Conservation (phyloP, 1,284 basidiomycete genomes). For the Chiua sp. region DNA sequence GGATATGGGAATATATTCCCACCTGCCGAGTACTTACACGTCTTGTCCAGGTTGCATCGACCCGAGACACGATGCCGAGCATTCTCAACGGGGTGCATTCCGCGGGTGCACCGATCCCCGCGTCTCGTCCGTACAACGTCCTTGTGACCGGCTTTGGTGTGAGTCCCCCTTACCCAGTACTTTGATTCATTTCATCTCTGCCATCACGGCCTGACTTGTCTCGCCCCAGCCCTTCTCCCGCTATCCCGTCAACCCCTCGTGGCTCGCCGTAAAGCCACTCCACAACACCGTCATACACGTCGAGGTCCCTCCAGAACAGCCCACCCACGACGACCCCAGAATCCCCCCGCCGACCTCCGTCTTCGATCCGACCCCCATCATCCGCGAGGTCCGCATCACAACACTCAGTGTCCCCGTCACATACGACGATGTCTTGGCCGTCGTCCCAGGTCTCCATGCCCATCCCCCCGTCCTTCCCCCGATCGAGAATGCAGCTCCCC, state of each 20-base stretch:
- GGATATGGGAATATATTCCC: conserved; percentile 20
- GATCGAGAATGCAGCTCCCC: conserved; percentile 37
- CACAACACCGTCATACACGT: conserved; percentile 55
- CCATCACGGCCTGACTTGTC: conserved; percentile 18
- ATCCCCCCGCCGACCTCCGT: background rate
- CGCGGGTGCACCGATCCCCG: background rate
- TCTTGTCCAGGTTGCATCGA: no score
- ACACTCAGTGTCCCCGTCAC: conserved; percentile 63
- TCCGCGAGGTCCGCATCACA: conserved; percentile 61
- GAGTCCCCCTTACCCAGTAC: conserved; percentile 40
- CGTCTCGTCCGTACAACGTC: conserved; percentile 45
- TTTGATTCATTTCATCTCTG: conserved; percentile 15
- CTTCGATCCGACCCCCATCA: conserved; percentile 14
- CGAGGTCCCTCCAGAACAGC: conserved; percentile 37
- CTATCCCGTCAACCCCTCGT: conserved; percentile 63
- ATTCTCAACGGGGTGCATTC: conserved; percentile 16
- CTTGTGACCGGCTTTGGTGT: conserved; percentile 68
- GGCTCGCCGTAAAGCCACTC: conserved; percentile 62
- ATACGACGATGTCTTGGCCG: conserved; percentile 64
- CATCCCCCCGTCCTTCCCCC: conserved; percentile 63
- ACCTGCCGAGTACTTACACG: background rate
- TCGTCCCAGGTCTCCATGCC: conserved; percentile 63
- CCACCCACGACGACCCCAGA: conserved; percentile 10
- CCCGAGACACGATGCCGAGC: background rate
- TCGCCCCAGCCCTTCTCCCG: conserved; percentile 58